phyloP scores from a whole-genome alignment of 495 filamentous ascomycete genomes.

The Hypoxylon intermedium region DNA sequence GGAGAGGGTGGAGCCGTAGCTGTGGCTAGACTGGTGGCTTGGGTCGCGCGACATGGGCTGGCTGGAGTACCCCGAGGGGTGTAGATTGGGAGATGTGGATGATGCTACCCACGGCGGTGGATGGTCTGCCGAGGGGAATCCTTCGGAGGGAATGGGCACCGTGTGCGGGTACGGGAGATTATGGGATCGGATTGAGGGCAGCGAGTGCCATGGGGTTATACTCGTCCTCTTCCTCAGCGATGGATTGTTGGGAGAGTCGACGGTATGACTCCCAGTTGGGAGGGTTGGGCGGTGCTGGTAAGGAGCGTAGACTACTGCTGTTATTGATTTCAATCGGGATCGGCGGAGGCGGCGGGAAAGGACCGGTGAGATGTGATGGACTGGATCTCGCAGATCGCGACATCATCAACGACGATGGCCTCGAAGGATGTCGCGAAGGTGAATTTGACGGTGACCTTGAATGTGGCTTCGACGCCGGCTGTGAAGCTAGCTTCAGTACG shows the following conservation, averaged over 20 bases:
- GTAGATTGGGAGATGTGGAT: constrained; percentile 28
- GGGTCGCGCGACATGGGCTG: constrained; percentile 63
- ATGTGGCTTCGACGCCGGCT: constrained; percentile 2
- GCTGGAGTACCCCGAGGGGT: constrained; percentile 57
- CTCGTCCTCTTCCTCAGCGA: constrained; percentile 23
- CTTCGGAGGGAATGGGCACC: constrained; percentile 19
- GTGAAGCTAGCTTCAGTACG: constrained; percentile 12
- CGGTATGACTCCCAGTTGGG: constrained; percentile 38
- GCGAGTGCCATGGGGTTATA: constrained; percentile 25
- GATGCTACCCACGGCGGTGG: constrained; percentile 37
- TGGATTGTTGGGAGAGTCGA: constrained; percentile 23
- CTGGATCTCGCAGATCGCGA: constrained; percentile 31
- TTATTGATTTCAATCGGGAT: constrained; percentile 37
- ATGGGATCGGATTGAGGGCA: constrained; percentile 36
- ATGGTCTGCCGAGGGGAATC: constrained; percentile 19
- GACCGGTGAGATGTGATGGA: constrained; percentile 30
- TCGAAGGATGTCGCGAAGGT: constrained; percentile 23
- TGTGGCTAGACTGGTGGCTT: constrained; percentile 47
- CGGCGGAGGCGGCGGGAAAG: constrained; percentile 42
- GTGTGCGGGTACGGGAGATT: constrained; percentile 39
- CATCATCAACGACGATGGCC: constrained; percentile 25
- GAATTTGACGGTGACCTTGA: constrained; percentile 20
- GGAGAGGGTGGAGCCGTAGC: constrained; percentile 31
- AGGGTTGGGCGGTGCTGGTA: constrained; percentile 26
- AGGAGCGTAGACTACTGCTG: constrained; percentile 28